Evolutionary conservation across 257 asterid genomes (phyloP), one percentile per base, ranked within the genome.

Genomic region (Cynanchum wilfordii): DNA sequence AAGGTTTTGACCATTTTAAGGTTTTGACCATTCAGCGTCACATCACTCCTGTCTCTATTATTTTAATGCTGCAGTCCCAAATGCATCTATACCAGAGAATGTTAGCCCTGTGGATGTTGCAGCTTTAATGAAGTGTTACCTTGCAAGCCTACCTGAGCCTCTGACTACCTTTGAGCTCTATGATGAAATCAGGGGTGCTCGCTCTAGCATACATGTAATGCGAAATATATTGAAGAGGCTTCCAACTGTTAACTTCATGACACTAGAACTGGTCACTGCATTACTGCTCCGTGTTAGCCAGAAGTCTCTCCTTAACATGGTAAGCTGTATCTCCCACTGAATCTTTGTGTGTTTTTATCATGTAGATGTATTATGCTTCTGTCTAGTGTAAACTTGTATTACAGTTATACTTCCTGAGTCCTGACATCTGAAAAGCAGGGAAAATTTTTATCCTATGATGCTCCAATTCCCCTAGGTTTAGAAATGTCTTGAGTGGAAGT

Each of bases 81-180:
- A 84, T 77, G 93, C 92, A 52, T 79, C 89, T 38, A 66, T 93
- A 52, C 98, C 97, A 17, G 97, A 90, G 69, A 93, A 89, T 56
- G 78, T 81, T 33, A 81, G 77, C 71, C 82, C 98, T 19, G 78
- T 89, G 70, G 90, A 90, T 68, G 83, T 88, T 77, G 98, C 98
- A 55, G 92, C 96, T 75, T 87, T 93, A 66, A 77, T 86, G 51
- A 93, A 90, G 87, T 89, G 96, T 70, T 93, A 90, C 66, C 86
- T 93, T 76, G 94, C 98, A 73, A 90, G 97, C 82, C 88, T 93
- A 66, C 95, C 97, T 72, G 96, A 89, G 84, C 97, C 98, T 45
- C 75, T 93, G 79, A 83, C 89, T 65, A 87, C 96, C 83, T 90
- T 89, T 71, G 94, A 89, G 77, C 83, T 90, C 68, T 88, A 85